Conservation (phyloP, 2,329 filamentous ascomycete genomes). For the Teratosphaeria gauchensis region DNA sequence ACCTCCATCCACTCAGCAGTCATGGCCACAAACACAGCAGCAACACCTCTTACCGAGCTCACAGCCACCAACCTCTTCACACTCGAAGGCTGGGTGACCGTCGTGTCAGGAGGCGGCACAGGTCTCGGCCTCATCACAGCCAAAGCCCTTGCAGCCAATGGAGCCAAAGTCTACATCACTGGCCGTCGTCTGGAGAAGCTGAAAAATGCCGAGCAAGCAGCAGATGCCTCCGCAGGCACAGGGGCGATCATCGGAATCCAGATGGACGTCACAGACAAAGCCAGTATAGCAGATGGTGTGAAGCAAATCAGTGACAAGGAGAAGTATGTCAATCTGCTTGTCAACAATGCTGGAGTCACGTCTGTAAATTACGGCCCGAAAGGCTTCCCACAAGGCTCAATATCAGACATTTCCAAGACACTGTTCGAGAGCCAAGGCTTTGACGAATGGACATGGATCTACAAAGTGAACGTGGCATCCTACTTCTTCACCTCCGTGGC, state of each 20-base stretch:
- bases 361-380: conserved; percentile 18
- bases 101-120: conserved; percentile 38
- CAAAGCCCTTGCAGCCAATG: conserved; percentile 38
- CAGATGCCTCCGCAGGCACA: conserved; percentile 47
- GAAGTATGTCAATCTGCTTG: conserved; percentile 23
- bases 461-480: conserved; percentile 37
- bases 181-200: conserved; percentile 38
- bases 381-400: conserved; percentile 15
- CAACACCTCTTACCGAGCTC: conserved; percentile 11
- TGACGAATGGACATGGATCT: conserved; percentile 35
- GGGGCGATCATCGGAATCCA: conserved; percentile 42
- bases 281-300: conserved; percentile 18
- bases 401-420: conserved; percentile 49
- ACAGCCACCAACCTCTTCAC: conserved; percentile 26
- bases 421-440: conserved; percentile 35
- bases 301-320: conserved; percentile 18
- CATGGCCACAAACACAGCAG: background rate
- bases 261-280: conserved; percentile 25
- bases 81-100: conserved; percentile 30
- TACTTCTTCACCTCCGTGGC: conserved; percentile 37
- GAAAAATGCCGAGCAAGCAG: conserved; percentile 27
- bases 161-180: conserved; percentile 40
- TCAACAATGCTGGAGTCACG: conserved; percentile 24
- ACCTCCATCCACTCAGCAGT: background rate
- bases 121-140: conserved; percentile 41